Conservation (phyloP, 148 eudicot genomes). For the Rhododendron vialii region DNA sequence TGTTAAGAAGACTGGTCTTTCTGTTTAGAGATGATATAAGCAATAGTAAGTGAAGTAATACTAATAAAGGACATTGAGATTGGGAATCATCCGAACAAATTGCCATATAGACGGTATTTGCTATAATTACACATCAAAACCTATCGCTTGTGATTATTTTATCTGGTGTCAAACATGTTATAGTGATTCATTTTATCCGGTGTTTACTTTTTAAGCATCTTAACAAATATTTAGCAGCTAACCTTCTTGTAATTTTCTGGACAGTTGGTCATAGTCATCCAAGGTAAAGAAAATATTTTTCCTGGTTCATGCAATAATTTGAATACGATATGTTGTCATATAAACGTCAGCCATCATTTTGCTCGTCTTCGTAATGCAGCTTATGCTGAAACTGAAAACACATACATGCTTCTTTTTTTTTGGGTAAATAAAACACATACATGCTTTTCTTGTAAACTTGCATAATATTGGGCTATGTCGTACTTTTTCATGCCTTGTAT, state of each 20-base stretch:
- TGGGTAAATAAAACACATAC: too few relatives aligned
- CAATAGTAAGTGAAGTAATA: background rate
- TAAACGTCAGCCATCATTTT: background rate
- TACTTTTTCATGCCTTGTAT: background rate
- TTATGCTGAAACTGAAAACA: background rate
- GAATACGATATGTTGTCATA: background rate
- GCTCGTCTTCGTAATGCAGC: background rate
- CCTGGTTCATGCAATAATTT: background rate
- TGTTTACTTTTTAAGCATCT: conserved; percentile 7
- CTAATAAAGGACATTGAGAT: background rate
- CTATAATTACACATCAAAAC: background rate
- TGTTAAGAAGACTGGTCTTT: background rate
- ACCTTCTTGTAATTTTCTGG: background rate
- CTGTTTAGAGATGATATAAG: background rate
- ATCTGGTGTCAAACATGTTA: background rate
- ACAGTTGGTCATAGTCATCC: background rate
- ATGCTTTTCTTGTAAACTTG: background rate
- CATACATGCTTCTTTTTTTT: background rate
- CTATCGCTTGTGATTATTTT: background rate
- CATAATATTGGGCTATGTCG: background rate
- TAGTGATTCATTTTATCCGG: background rate
- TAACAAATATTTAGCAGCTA: background rate
- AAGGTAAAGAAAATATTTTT: background rate
- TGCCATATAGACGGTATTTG: background rate
- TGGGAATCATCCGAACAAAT: background rate